A percentile compares a stretch with the other conserved stretches of the same genome.
Conservation (phyloP, 257 asterid species). For the Nicotiana attenuata region DNA sequence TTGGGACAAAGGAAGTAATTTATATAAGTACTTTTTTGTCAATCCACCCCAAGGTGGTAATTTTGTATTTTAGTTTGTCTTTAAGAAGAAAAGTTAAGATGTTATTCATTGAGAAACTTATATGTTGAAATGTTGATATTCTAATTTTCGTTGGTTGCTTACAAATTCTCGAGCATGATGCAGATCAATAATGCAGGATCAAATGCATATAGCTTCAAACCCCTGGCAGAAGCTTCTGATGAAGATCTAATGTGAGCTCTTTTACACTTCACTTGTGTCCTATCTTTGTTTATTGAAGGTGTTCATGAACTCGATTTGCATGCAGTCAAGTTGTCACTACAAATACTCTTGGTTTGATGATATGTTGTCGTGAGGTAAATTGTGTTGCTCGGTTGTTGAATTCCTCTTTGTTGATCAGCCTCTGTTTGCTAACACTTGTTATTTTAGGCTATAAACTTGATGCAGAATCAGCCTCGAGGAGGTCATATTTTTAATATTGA, state of each 20-base stretch:
- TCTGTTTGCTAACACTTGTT: conserved; percentile 28
- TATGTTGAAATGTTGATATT: conserved; percentile 1
- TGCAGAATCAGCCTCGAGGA: conserved; percentile 81
- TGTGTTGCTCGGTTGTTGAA: conserved; percentile 9
- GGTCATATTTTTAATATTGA: conserved; percentile 94
- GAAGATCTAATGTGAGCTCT: conserved; percentile 74
- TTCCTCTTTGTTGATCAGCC: conserved; percentile 10
- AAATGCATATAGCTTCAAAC: conserved; percentile 88
- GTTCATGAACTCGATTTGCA: conserved; percentile 11
- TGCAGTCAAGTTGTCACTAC: conserved; percentile 93
- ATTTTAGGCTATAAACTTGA: conserved; percentile 80
- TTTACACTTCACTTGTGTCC: neutral
- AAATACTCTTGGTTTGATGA: conserved; percentile 91
- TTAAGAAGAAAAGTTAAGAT: neutral
- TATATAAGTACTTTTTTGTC: neutral
- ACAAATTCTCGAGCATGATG: conserved; percentile 41
- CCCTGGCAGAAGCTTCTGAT: conserved; percentile 87
- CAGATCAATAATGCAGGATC: conserved; percentile 99
- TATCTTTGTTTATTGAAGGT: conserved; percentile 4
- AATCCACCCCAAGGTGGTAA: neutral
- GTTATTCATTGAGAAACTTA: neutral
- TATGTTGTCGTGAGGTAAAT: conserved; percentile 95
- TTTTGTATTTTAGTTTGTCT: neutral
- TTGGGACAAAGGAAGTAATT: neutral
- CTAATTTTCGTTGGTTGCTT: conserved; percentile 17